These are phyloP conservation scores for Leccinellum albellum DNA, from an alignment of 768 basidiomycete species.

Conservation along the genomic window DNA sequence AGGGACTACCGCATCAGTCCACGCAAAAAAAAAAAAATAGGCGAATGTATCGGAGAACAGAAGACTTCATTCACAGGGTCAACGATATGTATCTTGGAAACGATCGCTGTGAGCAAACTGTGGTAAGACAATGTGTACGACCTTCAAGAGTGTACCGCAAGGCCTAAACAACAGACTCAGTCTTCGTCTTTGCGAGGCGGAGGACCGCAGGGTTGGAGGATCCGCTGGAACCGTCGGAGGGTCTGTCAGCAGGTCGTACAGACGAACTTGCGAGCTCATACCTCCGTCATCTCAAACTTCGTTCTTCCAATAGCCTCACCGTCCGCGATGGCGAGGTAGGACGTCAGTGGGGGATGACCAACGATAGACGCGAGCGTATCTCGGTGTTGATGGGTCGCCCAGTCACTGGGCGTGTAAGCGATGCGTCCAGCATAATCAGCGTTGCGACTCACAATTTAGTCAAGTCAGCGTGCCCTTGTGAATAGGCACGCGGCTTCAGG, in stretches of 20 bases:
- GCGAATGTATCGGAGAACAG: neutral
- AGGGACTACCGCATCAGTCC: neutral
- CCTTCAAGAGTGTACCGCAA: too few species aligned
- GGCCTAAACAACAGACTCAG: constrained; percentile 20
- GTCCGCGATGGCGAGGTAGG: constrained; percentile 90
- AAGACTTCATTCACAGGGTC: neutral
- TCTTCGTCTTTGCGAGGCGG: constrained; percentile 89
- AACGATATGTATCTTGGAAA: too few species aligned
- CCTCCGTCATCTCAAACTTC: constrained; percentile 96
- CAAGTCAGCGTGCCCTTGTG: constrained; percentile 86
- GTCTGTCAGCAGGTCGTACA: constrained; percentile 21
- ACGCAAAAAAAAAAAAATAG: too few species aligned
- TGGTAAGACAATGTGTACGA: neutral
- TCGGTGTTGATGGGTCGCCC: constrained; percentile 96
- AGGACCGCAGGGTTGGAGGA: constrained; percentile 93
- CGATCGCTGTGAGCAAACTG: neutral
- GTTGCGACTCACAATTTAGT: constrained; percentile 78
- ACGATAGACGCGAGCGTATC: constrained; percentile 93
- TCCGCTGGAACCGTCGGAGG: constrained; percentile 49
- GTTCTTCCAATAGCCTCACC: constrained; percentile 87
- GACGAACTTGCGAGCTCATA: constrained; percentile 27
- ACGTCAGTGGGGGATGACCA: constrained; percentile 81
- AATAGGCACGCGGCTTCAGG: constrained; percentile 5
- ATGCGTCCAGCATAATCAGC: neutral
- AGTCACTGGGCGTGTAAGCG: constrained; percentile 61